Evolutionary conservation across 2,329 filamentous ascomycete genomes (phyloP).

Genomic region (Colletotrichum zoysiae): DNA sequence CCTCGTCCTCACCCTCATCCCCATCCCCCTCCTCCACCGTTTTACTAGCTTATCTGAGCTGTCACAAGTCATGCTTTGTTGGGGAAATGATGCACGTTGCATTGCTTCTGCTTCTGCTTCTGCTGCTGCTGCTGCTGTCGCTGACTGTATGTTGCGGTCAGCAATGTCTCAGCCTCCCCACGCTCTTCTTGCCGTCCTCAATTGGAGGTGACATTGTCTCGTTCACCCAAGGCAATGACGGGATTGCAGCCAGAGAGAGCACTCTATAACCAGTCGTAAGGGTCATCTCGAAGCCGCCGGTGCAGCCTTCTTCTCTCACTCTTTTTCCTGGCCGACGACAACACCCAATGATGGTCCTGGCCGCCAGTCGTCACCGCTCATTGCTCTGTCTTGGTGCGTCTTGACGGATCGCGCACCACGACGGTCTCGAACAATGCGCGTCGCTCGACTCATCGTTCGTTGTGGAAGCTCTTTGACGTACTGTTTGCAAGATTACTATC

Average conservation of each 20-base stretch:
- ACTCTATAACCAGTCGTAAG: background rate
- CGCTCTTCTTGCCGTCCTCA: conserved; percentile 19
- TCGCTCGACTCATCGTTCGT: conserved; percentile 24
- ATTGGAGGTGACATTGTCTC: conserved; percentile 16
- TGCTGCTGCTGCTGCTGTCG: background rate
- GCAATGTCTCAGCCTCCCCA: conserved; percentile 30
- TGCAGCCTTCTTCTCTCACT: conserved; percentile 13
- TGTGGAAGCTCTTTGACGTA: conserved; percentile 19
- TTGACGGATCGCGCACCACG: conserved; percentile 3
- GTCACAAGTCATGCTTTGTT: conserved; percentile 13
- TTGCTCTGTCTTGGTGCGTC: conserved; percentile 12
- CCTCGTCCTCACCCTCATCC: background rate
- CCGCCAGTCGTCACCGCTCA: conserved; percentile 36
- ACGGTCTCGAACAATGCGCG: conserved; percentile 11
- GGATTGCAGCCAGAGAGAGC: background rate
- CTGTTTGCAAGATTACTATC: no score
- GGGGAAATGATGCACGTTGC: conserved; percentile 10
- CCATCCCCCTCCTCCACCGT: no score
- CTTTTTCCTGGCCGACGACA: conserved; percentile 3
- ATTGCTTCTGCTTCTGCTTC: background rate
- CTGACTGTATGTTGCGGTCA: background rate
- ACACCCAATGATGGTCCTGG: conserved; percentile 2
- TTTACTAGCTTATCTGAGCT: conserved; percentile 1
- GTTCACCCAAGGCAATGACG: conserved; percentile 9
- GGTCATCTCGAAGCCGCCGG: background rate